A percentile compares a stretch with the other conserved stretches of the same genome.
Evolutionary conservation across 1,284 basidiomycete genomes (phyloP).

Genomic region (Cryptococcus deneoformans): DNA sequence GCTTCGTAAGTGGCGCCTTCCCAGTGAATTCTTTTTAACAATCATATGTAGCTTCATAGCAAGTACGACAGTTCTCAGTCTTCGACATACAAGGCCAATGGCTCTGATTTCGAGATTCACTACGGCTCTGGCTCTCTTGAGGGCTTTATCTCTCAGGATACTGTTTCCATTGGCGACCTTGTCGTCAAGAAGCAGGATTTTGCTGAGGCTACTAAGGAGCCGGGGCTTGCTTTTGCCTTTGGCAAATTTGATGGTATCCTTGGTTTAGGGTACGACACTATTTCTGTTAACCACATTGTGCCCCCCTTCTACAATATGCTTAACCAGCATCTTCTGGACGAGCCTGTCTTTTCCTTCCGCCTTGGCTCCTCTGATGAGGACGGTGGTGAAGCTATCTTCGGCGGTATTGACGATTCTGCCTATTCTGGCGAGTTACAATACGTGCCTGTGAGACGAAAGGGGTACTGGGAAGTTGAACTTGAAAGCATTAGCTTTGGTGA

Average conservation of each 20-base stretch:
- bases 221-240: slow-evolving; percentile 95
- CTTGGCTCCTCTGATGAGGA: slow-evolving; percentile 82
- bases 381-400: slow-evolving; percentile 90
- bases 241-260: slow-evolving; percentile 94
- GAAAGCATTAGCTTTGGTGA: slow-evolving; percentile 79
- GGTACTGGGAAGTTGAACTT: slow-evolving; percentile 98
- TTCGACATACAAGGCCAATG: slow-evolving; percentile 88
- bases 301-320: slow-evolving; percentile 98
- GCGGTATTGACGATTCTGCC: slow-evolving; percentile 78
- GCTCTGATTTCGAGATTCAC: slow-evolving; percentile 84
- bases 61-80: slow-evolving; percentile 89
- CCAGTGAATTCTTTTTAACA: background rate
- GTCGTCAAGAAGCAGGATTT: slow-evolving; percentile 77
- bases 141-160: slow-evolving; percentile 89
- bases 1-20: slow-evolving; percentile 60
- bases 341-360: slow-evolving; percentile 93
- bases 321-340: slow-evolving; percentile 74
- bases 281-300: slow-evolving; percentile 83
- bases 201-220: slow-evolving; percentile 95
- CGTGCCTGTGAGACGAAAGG: slow-evolving; percentile 90
- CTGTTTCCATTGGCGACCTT: slow-evolving; percentile 80
- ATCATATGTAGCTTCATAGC: slow-evolving; percentile 59
- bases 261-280: slow-evolving; percentile 94
- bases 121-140: slow-evolving; percentile 98
- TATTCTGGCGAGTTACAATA: slow-evolving; percentile 83